Evolutionary conservation across 176 grass and related monocot genomes (phyloP).

Genomic region (Triticum turgidum): DNA sequence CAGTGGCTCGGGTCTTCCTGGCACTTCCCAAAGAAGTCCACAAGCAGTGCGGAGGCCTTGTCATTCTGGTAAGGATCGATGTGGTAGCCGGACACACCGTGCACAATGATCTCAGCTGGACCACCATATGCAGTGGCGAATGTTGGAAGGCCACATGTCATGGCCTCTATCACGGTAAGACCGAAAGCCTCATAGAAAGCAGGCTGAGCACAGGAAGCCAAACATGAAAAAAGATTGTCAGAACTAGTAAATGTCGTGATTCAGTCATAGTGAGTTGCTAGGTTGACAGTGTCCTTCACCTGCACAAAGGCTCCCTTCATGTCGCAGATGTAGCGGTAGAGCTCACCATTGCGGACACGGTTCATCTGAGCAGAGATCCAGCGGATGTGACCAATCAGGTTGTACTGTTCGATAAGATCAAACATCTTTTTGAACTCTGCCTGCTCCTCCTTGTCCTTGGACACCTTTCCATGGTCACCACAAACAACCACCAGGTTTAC

Average conservation of each 20-base stretch:
- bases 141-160: slow-evolving; percentile 75
- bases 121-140: slow-evolving; percentile 72
- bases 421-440: slow-evolving; percentile 80
- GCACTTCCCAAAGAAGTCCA: slow-evolving; percentile 75
- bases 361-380: slow-evolving; percentile 92
- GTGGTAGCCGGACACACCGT: slow-evolving; percentile 71
- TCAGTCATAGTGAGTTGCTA: neutral
- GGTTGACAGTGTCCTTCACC: slow-evolving; percentile 33
- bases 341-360: slow-evolving; percentile 69
- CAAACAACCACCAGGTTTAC: slow-evolving; percentile 75
- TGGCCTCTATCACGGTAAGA: slow-evolving; percentile 72
- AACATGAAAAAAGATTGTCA: neutral
- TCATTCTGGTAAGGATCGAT: slow-evolving; percentile 83
- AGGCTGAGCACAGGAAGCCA: slow-evolving; percentile 43
- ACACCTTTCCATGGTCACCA: slow-evolving; percentile 69
- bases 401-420: slow-evolving; percentile 56
- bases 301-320: slow-evolving; percentile 69
- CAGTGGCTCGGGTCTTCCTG: slow-evolving; percentile 50
- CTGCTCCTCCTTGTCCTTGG: slow-evolving; percentile 73
- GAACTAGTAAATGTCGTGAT: neutral
- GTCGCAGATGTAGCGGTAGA: slow-evolving; percentile 72
- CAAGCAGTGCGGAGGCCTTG: slow-evolving; percentile 62
- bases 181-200: slow-evolving; percentile 80
- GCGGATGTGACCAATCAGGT: slow-evolving; percentile 54
- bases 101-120: slow-evolving; percentile 69